Evolutionary conservation across 306 rosid species (phyloP).

Genomic region (Castanea sativa): DNA sequence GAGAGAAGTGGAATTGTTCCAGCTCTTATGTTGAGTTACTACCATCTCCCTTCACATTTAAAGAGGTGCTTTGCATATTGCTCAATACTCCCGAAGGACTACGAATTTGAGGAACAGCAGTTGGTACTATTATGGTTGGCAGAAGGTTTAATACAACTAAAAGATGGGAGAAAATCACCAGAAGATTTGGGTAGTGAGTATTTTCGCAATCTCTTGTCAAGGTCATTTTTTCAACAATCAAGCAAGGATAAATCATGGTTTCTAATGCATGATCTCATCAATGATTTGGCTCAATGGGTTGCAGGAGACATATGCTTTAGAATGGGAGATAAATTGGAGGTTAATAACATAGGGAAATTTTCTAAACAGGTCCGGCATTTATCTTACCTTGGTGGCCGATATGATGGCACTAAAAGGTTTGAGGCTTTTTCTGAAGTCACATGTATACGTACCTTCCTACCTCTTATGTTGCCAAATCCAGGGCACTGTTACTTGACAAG

Average conservation of each 20-base stretch:
- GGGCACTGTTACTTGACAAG: slow-evolving; percentile 30
- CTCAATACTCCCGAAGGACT: slow-evolving; percentile 4
- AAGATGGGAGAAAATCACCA: not conserved
- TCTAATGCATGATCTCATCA: slow-evolving; percentile 4
- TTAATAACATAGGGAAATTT: not conserved
- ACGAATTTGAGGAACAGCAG: not conserved
- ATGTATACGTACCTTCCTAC: slow-evolving; percentile 73
- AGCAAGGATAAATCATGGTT: too few relatives aligned
- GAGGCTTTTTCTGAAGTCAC: not conserved
- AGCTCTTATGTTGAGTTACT: slow-evolving; percentile 8
- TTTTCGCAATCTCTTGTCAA: not conserved
- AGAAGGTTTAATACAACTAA: not conserved
- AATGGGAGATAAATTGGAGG: too few relatives aligned
- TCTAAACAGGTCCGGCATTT: not conserved
- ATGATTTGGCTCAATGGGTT: slow-evolving; percentile 2
- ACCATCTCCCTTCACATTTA: not conserved
- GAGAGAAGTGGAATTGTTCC: not conserved
- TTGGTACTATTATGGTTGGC: slow-evolving; percentile 3
- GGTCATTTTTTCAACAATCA: not conserved
- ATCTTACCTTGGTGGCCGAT: not conserved
- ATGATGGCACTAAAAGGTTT: not conserved
- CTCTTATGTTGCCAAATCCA: slow-evolving; percentile 18
- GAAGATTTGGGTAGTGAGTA: not conserved
- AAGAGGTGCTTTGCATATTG: slow-evolving; percentile 14
- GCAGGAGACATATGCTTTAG: not conserved